Conservation (phyloP, 2,329 filamentous ascomycete species). For the Hymenotorrendiella dingleyae region DNA sequence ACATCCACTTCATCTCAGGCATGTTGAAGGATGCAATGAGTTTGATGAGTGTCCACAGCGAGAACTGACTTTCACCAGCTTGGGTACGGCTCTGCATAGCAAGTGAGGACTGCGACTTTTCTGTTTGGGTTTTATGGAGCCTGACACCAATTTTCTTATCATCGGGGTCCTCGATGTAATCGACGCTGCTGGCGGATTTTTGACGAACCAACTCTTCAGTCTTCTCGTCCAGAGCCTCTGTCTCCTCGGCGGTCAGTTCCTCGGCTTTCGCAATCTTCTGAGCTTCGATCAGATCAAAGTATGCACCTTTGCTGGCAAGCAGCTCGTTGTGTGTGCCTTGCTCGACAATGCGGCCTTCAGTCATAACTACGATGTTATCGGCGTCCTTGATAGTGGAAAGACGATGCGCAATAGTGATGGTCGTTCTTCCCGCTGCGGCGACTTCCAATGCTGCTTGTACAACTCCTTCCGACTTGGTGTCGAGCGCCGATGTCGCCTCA, state of each 20-base stretch:
- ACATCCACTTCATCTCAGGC: conserved; percentile 65
- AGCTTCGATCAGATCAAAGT: conserved; percentile 79
- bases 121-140: conserved; percentile 48
- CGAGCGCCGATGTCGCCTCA: conserved; percentile 88
- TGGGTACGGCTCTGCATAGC: conserved; percentile 52
- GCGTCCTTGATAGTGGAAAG: conserved; percentile 91
- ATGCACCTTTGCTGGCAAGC: conserved; percentile 64
- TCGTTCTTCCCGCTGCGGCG: conserved; percentile 80
- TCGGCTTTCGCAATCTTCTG: conserved; percentile 70
- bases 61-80: conserved; percentile 53
- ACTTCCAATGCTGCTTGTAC: conserved; percentile 89
- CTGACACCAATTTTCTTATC: conserved; percentile 53
- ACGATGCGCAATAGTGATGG: conserved; percentile 92
- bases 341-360: conserved; percentile 77
- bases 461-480: conserved; percentile 90
- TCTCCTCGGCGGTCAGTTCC: conserved; percentile 45
- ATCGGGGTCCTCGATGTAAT: conserved; percentile 50
- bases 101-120: conserved; percentile 62
- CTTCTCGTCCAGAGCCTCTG: conserved; percentile 44
- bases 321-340: conserved; percentile 84
- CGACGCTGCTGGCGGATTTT: conserved; percentile 36
- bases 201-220: conserved; percentile 47
- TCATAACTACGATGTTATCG: conserved; percentile 94
- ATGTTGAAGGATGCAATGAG: conserved; percentile 77
- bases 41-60: conserved; percentile 69